Evolutionary conservation across 2,329 filamentous ascomycete genomes (phyloP), one percentile per base, ranked within the genome.

Genomic region (Neocucurbitaria cava): DNA sequence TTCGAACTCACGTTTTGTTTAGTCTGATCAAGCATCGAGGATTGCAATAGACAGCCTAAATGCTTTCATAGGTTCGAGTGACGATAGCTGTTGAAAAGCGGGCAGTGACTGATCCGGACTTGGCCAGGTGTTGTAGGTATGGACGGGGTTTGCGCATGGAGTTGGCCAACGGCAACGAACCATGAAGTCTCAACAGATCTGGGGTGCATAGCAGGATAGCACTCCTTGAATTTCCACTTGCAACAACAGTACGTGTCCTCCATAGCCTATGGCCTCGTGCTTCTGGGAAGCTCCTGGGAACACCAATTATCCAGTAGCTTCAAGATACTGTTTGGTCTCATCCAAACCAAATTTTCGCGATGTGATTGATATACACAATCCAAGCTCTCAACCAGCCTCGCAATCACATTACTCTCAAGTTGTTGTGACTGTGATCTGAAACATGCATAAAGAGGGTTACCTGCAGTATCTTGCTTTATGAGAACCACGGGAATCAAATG

Each of bases 151-250:
- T 17, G 15, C 21, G 33, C 43, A 47, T 38, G 44, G 35, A 38
- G n/a, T 35, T 48, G 47, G 23, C 48, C 58, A 54, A 52, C 49
- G 33, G 28, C 30, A 33, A 42, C 21, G 24, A 23, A 21, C 13
- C 5, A 52, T 44, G 33, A 9, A 43, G 44, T 47, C 59, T 64
- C 59, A 59, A 62, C 50, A 56, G 52, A 59, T 59, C 59, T 54
- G 59, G 57, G 54, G 57, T 61, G 51, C 61, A 64, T 62, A 28
- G 24, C 46, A 52, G 44, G 38, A 54, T 48, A 52, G 26, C 21
- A 24, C 48, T 50, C 49, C 47, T 58, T 57, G 54, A 39, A 57
- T 45, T 41, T 28, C 28, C 45, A 23, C 5, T 49, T 51, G 39
- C 45, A 57, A 52, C 21, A 41, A 38, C 42, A 49, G 36, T 38